Conservation (phyloP, 225 moss, liverwort and hornwort genomes). For the Pseudisothecium myosuroides region DNA sequence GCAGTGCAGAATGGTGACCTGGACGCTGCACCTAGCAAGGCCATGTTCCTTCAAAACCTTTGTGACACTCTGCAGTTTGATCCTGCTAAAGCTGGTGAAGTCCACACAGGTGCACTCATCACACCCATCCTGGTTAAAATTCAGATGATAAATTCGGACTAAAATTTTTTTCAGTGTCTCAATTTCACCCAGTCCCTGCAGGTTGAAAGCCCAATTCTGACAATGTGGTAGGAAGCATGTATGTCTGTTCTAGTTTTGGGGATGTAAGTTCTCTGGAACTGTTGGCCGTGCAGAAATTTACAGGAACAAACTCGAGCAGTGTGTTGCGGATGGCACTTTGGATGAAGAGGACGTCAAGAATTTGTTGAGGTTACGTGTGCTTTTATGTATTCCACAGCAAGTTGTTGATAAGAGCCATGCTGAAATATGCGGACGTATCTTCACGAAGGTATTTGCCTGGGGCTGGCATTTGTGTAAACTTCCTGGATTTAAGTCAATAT, state of each 20-base stretch:
- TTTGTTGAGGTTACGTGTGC: slow-evolving; percentile 76
- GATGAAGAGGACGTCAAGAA: slow-evolving; percentile 84
- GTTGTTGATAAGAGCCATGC: slow-evolving; percentile 73
- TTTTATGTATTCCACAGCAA: slow-evolving; percentile 79
- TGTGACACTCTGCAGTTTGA: slow-evolving; percentile 86
- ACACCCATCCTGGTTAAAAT: neutral
- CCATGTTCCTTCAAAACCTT: slow-evolving; percentile 72
- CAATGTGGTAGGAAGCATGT: neutral
- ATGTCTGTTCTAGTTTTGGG: neutral
- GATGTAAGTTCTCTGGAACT: neutral
- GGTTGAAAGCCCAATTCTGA: neutral
- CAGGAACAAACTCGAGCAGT: slow-evolving; percentile 94
- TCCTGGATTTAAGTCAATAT: neutral
- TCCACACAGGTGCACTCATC: slow-evolving; percentile 62
- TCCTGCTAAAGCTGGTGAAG: slow-evolving; percentile 79
- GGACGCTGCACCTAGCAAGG: slow-evolving; percentile 94
- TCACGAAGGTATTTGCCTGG: slow-evolving; percentile 55
- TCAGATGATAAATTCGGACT: neutral
- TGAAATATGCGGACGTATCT: slow-evolving; percentile 85
- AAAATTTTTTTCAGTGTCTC: neutral
- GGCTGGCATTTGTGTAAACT: neutral
- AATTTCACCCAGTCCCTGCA: neutral
- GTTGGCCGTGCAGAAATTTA: slow-evolving; percentile 67
- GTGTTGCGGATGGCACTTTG: slow-evolving; percentile 75
- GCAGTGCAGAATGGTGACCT: slow-evolving; percentile 93